Evolutionary conservation across 345 rosid genomes (phyloP).

Genomic region (Pugionium cornutum): DNA sequence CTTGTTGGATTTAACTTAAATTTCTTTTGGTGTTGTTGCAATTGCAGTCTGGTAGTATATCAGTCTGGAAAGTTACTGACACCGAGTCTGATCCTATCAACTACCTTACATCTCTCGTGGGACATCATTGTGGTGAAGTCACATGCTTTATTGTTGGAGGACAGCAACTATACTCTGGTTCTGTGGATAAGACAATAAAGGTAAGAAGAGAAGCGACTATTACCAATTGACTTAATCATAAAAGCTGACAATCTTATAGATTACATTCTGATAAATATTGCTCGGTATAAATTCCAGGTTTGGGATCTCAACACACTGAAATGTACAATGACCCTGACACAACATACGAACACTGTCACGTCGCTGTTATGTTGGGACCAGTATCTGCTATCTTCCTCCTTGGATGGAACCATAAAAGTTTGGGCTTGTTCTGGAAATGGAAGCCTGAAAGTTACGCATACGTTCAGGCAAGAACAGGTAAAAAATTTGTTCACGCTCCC

Average conservation of each 20-base stretch:
- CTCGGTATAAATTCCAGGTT: constrained; percentile 34
- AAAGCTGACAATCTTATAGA: not conserved
- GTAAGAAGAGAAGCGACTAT: constrained; percentile 11
- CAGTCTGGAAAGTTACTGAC: constrained; percentile 49
- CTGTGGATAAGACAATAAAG: constrained; percentile 52
- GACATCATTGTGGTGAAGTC: constrained; percentile 44
- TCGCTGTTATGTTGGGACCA: constrained; percentile 65
- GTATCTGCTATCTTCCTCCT: constrained; percentile 54
- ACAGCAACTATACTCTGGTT: constrained; percentile 48
- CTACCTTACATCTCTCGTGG: constrained; percentile 38
- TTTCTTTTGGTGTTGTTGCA: not conserved
- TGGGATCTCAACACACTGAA: constrained; percentile 55
- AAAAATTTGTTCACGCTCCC: not conserved
- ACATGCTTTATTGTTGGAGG: constrained; percentile 45
- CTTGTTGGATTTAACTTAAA: constrained; percentile 4
- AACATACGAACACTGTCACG: constrained; percentile 51
- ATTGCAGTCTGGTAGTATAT: constrained; percentile 51
- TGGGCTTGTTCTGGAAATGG: constrained; percentile 45
- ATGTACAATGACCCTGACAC: constrained; percentile 45
- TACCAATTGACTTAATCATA: constrained; percentile 24
- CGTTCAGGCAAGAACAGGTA: constrained; percentile 43
- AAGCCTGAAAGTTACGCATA: constrained; percentile 39
- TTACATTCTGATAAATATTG: not conserved
- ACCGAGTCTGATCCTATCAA: constrained; percentile 45
- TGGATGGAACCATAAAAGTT: constrained; percentile 56